Evolutionary conservation across 2,329 filamentous ascomycete species (phyloP).

Genomic region (Fusarium hostae): DNA sequence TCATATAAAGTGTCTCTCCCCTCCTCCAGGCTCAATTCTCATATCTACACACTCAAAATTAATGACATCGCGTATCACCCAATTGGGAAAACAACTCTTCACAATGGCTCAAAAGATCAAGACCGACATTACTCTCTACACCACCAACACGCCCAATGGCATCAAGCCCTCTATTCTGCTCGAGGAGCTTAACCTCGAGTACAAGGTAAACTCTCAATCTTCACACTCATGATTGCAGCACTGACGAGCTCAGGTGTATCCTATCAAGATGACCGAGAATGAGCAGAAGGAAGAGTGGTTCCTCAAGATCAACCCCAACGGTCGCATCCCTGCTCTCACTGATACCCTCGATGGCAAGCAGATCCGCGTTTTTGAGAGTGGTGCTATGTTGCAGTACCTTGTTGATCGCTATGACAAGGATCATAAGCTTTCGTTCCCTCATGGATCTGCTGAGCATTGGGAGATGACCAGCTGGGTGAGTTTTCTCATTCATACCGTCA

Average conservation of each 20-base stretch:
- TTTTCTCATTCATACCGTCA: neutral
- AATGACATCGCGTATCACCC: slow-evolving; percentile 44
- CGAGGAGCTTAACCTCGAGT: slow-evolving; percentile 86
- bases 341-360: slow-evolving; percentile 81
- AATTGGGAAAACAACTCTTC: slow-evolving; percentile 43
- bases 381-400: slow-evolving; percentile 86
- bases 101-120: slow-evolving; percentile 48
- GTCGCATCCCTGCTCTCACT: slow-evolving; percentile 87
- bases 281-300: slow-evolving; percentile 90
- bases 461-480: slow-evolving; percentile 81
- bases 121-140: slow-evolving; percentile 83
- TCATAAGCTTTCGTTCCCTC: slow-evolving; percentile 83
- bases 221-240: no score
- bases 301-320: slow-evolving; percentile 91
- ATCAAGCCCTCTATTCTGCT: slow-evolving; percentile 89
- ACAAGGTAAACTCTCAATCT: slow-evolving; percentile 64
- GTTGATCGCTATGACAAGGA: slow-evolving; percentile 83
- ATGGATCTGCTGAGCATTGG: slow-evolving; percentile 77
- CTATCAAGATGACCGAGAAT: slow-evolving; percentile 78
- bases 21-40: neutral
- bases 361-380: slow-evolving; percentile 85
- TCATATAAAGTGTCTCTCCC: slow-evolving; percentile 17
- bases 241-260: slow-evolving; percentile 55
- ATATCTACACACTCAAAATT: neutral
- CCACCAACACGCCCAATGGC: slow-evolving; percentile 85